Evolutionary conservation across 2,329 filamentous ascomycete genomes (phyloP).

Genomic region (Curvularia lunata): DNA sequence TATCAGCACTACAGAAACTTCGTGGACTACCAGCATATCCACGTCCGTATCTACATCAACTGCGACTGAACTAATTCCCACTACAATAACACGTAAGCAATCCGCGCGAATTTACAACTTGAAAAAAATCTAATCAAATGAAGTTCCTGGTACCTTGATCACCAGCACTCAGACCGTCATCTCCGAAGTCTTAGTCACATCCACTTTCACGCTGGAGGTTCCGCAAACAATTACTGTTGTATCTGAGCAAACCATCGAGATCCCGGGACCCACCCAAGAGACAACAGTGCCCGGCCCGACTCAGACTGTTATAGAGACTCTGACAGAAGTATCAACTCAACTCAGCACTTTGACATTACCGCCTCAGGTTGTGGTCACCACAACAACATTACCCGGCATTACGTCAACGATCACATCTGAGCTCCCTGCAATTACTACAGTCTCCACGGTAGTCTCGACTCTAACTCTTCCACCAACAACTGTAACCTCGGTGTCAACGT

Average conservation of each 20-base stretch:
- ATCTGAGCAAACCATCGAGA: constrained; percentile 9
- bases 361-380: constrained; percentile 22
- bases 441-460: constrained; percentile 31
- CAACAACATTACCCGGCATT: constrained; percentile 24
- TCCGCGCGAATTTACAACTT: neutral
- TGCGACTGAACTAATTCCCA: constrained; percentile 6
- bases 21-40: constrained; percentile 7
- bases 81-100: constrained; percentile 10
- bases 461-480: constrained; percentile 19
- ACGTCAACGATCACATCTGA: constrained; percentile 24
- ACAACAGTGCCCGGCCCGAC: constrained; percentile 14
- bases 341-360: constrained; percentile 28
- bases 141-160: constrained; percentile 7
- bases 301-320: constrained; percentile 17
- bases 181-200: constrained; percentile 8
- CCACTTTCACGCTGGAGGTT: constrained; percentile 11
- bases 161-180: constrained; percentile 2
- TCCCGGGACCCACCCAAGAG: constrained; percentile 5
- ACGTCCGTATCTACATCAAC: constrained; percentile 13
- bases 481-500: constrained; percentile 9
- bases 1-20: constrained; percentile 9
- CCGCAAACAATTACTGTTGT: constrained; percentile 14
- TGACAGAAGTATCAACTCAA: constrained; percentile 26
- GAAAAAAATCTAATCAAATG: neutral
- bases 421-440: constrained; percentile 23